phyloP scores from a whole-genome alignment of 495 filamentous ascomycete species.

The Tuber magnatum region DNA sequence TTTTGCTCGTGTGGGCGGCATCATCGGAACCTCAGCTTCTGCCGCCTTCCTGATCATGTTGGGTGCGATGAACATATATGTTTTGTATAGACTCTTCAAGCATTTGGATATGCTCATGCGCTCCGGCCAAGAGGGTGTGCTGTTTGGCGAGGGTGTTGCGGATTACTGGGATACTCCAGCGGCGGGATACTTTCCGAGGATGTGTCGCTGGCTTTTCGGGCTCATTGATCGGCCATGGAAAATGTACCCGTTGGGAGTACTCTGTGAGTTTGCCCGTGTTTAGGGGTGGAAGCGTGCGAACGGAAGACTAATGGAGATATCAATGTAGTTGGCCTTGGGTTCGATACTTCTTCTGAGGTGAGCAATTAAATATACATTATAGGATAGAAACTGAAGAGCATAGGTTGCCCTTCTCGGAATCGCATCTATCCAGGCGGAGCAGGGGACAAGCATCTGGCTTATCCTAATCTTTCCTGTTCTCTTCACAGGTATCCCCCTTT shows the following conservation, averaged over 20 bases:
- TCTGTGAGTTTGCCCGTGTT: constrained; percentile 46
- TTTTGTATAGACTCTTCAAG: constrained; percentile 64
- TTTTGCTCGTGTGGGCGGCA: constrained; percentile 75
- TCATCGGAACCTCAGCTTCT: constrained; percentile 77
- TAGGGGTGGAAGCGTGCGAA: background rate
- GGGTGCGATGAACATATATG: constrained; percentile 77
- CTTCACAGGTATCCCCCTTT: constrained; percentile 62
- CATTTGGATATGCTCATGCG: constrained; percentile 57
- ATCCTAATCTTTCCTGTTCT: constrained; percentile 87
- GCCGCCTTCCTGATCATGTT: constrained; percentile 75
- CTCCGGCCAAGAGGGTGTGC: constrained; percentile 18
- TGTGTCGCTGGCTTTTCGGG: constrained; percentile 71
- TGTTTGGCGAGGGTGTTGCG: constrained; percentile 21
- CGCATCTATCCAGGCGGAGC: constrained; percentile 71
- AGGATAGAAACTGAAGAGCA: background rate
- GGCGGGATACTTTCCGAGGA: constrained; percentile 61
- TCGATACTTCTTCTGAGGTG: constrained; percentile 84
- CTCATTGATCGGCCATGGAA: constrained; percentile 92
- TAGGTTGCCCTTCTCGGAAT: constrained; percentile 80
- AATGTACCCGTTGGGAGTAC: constrained; percentile 83
- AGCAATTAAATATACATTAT: background rate
- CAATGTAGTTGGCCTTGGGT: constrained; percentile 66
- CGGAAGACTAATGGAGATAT: background rate
- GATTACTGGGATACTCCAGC: constrained; percentile 50
- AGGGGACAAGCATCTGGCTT: constrained; percentile 85